Conservation (phyloP, 2,329 filamentous ascomycete genomes). For the Colletotrichum tabaci region DNA sequence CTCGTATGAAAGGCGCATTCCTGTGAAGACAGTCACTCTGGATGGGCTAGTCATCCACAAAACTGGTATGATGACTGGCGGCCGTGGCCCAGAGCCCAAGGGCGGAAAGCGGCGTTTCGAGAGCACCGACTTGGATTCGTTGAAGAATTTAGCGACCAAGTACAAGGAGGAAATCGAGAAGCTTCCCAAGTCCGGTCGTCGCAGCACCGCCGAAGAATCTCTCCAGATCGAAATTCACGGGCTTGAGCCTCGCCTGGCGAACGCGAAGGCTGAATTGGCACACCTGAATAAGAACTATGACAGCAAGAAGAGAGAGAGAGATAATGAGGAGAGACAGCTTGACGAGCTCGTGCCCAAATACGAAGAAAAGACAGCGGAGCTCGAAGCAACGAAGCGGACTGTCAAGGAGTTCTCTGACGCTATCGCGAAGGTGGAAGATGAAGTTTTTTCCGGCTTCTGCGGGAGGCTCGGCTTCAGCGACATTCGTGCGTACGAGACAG, state of each 20-base stretch:
- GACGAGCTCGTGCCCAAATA: slow-evolving; percentile 84
- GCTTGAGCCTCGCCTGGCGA: slow-evolving; percentile 82
- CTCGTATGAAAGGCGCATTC: slow-evolving; percentile 86
- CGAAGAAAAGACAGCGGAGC: slow-evolving; percentile 76
- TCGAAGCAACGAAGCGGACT: slow-evolving; percentile 70
- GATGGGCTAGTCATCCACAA: slow-evolving; percentile 99
- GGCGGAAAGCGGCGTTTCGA: slow-evolving; percentile 87
- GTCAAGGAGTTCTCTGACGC: slow-evolving; percentile 70
- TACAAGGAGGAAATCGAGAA: slow-evolving; percentile 83
- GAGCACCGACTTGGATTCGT: slow-evolving; percentile 88
- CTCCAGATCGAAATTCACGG: slow-evolving; percentile 85
- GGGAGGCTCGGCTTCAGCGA: slow-evolving; percentile 87
- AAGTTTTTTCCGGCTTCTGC: slow-evolving; percentile 90
- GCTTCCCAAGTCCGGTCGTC: slow-evolving; percentile 83
- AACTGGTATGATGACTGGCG: slow-evolving; percentile 96
- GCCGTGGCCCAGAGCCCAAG: slow-evolving; percentile 82
- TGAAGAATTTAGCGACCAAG: slow-evolving; percentile 83
- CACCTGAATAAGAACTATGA: slow-evolving; percentile 86
- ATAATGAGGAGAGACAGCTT: slow-evolving; percentile 81
- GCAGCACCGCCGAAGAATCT: slow-evolving; percentile 83
- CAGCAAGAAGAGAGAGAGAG: slow-evolving; percentile 87
- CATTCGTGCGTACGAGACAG: slow-evolving; percentile 93
- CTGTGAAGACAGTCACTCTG: slow-evolving; percentile 93
- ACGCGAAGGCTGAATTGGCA: slow-evolving; percentile 81
- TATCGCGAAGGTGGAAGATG: slow-evolving; percentile 87